These are phyloP conservation scores for Neurospora sp. DNA, from an alignment of 495 filamentous ascomycete species.

Conservation along the genomic window DNA sequence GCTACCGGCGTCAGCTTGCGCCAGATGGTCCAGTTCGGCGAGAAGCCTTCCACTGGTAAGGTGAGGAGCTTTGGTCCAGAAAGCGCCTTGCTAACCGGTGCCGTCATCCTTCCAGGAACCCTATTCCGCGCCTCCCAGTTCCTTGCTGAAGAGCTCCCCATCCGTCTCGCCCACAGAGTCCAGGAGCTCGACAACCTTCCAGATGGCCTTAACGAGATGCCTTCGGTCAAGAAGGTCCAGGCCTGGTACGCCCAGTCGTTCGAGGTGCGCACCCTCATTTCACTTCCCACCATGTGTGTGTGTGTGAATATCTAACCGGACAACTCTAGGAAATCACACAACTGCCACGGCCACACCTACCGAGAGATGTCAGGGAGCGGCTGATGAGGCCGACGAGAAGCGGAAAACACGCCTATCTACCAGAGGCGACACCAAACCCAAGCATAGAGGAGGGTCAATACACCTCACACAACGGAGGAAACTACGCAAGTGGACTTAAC, in stretches of 20 bases:
- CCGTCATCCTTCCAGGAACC: slow-evolving; percentile 50
- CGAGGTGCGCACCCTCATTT: slow-evolving; percentile 52
- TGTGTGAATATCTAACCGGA: slow-evolving; percentile 12
- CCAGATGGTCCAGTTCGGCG: slow-evolving; percentile 99
- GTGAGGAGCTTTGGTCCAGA: background rate
- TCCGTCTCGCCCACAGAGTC: slow-evolving; percentile 90
- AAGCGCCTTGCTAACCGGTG: background rate
- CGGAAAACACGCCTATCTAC: slow-evolving; percentile 53
- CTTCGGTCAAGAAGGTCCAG: slow-evolving; percentile 85
- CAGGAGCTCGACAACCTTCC: slow-evolving; percentile 85
- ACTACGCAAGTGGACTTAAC: slow-evolving; percentile 16
- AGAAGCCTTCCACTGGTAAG: slow-evolving; percentile 73
- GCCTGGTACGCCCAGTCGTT: slow-evolving; percentile 99
- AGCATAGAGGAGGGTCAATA: slow-evolving; percentile 84
- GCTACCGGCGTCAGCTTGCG: slow-evolving; percentile 92
- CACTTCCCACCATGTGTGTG: background rate
- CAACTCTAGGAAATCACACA: slow-evolving; percentile 72
- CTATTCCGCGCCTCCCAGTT: slow-evolving; percentile 97
- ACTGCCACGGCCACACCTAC: slow-evolving; percentile 65
- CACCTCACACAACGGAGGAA: slow-evolving; percentile 52
- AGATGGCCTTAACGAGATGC: slow-evolving; percentile 98
- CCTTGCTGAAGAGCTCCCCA: slow-evolving; percentile 94
- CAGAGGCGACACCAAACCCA: slow-evolving; percentile 78
- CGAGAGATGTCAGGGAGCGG: slow-evolving; percentile 65
- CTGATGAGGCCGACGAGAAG: slow-evolving; percentile 62